Evolutionary conservation across 2,329 filamentous ascomycete species (phyloP), one percentile per base, ranked within the genome.

Genomic region (Cytospora piceae): DNA sequence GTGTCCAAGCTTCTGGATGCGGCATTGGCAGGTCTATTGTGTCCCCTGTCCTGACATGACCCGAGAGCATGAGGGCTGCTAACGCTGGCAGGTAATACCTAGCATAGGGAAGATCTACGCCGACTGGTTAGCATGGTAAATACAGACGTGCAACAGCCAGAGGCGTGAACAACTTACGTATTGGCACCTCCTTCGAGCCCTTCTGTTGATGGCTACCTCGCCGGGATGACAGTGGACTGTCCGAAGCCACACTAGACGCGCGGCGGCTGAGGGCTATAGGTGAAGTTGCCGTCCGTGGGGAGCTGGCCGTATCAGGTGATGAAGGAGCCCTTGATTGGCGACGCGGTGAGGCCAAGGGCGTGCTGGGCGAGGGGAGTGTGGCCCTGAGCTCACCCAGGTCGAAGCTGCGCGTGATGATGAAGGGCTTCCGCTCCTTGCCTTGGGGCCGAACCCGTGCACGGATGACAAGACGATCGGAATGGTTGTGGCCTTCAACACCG

Each of bases 21-120:
- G 86, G 86, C 63, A 89, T 69, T 0, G 86, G 85, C 12, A 89
- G 75, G 68, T 88, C 85, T 60, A 89, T 77, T 2, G 77, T 76
- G 70, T 88, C 86, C 32, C 84, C 82, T 29, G 78, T 77, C 17
- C 75, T 74, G 27, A 88, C 78, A 69, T 83, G 78, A 5, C 82
- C 80, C 0, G 84, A 87, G 39, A 83, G 76, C 69, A 89, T 82
- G 56, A 88, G 74, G 1, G 82, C 79, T 0, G 82, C 84, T 7
- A 88, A 74, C 0, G 85, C 80, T 2, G 86, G 87, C 4, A 88
- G 77, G 66, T 78, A 77, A 17, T 79, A 77, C 2, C 80, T 75
- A 6, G 81, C 81, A 67, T 84, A 82, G 66, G 79, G 77, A 2
- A 81, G 76, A 68, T 84, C 83, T 86, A 64, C 22, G 58, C 11